Base-by-base conservation (phyloP, 371 early-diverging fungal genomes). In the Globomyces sp. region DNA sequence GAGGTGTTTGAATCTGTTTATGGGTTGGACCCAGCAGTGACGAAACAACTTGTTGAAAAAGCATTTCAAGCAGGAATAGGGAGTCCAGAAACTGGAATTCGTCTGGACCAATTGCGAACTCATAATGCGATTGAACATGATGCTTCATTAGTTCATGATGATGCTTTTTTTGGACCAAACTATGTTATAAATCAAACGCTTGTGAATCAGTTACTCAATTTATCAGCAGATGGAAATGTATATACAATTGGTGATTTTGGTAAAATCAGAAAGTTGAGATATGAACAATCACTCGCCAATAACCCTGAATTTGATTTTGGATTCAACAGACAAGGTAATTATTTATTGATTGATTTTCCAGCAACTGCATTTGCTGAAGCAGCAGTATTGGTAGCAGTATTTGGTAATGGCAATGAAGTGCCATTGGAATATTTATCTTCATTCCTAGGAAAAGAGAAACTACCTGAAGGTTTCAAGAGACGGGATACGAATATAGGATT, bases 221-320 rank as follows among this genome's bases (percentile, higher is more conserved):
- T 24, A 24, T 24, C 24, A 24, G 24, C 24, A 24, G 71, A 71
- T 53, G 65, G 68, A 4, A 67, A 66, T 48, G 13, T 36, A 48
- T 2, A 71, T 24, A 55, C 68, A 8, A 1, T 49, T 10, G 64
- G 47, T 44, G 65, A 74, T 34, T 13, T 74, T 44, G 67, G 61
- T 41, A 13, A 60, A 4, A 68, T 57, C 68, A 55, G 74, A 11
- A 50, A 49, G 43, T 63, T 46, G 9, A 62, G 74, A 6, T 52
- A 66, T 42, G 11, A 2, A 24, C 63, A 74, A 57, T 63, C 64
- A 40, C 66, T 61, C 48, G 57, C 13, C 5, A 42, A 44, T 47
- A 71, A 74, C 66, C 65, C 68, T 11, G 43, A 55, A 11, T 55
- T 63, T 57, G 11, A 4, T n/a, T 70, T 68, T 52, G 66, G 64